Conservation (phyloP, 73 alveolate species). For the Paramecium caudatum region DNA sequence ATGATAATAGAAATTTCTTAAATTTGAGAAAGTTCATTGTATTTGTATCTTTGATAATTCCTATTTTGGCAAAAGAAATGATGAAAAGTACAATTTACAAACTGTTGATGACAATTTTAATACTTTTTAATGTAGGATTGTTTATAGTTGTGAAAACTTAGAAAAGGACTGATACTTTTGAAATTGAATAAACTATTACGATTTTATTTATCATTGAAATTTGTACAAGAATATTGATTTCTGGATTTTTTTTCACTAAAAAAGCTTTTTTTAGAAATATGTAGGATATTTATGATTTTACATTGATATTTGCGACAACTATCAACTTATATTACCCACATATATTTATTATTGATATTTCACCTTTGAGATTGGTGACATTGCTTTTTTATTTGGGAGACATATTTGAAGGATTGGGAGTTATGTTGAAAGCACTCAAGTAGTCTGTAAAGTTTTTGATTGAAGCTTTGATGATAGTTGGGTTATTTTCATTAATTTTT, state of each 20-base stretch:
- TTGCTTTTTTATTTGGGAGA: constrained; percentile 7
- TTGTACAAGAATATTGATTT: background rate
- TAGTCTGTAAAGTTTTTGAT: background rate
- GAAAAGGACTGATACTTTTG: constrained; percentile 1
- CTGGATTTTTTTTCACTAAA: constrained; percentile 48
- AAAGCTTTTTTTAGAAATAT: background rate
- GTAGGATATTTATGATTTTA: constrained; percentile 20
- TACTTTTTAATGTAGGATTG: background rate
- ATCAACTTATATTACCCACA: constrained; percentile 16
- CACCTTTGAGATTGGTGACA: constrained; percentile 40
- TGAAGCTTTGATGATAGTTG: constrained; percentile 39
- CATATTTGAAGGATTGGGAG: background rate
- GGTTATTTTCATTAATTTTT: background rate
- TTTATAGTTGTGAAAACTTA: constrained; percentile 13
- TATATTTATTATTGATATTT: constrained; percentile 16
- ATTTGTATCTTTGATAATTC: constrained; percentile 14
- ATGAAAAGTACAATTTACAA: constrained; percentile 12
- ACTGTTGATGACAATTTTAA: constrained; percentile 1
- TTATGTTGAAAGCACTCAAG: constrained; percentile 18
- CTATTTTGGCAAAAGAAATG: constrained; percentile 15
- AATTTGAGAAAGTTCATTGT: constrained; percentile 7
- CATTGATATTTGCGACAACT: background rate
- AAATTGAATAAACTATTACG: constrained; percentile 1
- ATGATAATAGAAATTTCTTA: constrained; percentile 15
- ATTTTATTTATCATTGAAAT: constrained; percentile 27